phyloP scores from a whole-genome alignment of 2,329 filamentous ascomycete genomes.

The Fusarium annulatum region DNA sequence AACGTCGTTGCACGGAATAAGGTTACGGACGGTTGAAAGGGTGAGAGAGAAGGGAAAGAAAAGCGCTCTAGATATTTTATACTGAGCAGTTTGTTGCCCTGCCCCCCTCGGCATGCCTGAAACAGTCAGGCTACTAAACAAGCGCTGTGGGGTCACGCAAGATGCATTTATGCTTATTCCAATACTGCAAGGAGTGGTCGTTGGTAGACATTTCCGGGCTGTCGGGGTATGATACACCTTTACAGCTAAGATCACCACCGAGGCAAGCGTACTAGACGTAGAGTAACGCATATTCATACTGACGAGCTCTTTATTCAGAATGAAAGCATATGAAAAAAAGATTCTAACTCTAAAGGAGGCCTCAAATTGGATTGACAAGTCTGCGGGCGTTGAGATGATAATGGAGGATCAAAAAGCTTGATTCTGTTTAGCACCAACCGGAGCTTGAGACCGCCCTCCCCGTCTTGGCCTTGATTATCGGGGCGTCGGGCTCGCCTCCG shows the following conservation, averaged over 20 bases:
- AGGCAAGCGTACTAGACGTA: not conserved
- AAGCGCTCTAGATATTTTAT: not conserved
- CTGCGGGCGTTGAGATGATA: not conserved
- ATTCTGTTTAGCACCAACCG: not conserved
- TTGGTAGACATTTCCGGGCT: not conserved
- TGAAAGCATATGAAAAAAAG: accelerated
- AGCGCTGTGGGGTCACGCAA: not conserved
- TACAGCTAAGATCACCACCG: not conserved
- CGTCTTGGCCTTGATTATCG: not conserved
- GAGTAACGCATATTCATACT: not conserved
- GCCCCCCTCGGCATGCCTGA: not conserved
- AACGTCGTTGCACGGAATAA: not conserved
- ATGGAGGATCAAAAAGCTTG: not conserved
- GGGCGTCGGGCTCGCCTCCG: not conserved
- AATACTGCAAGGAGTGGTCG: no score
- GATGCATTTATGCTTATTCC: not conserved
- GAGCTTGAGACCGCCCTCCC: not conserved
- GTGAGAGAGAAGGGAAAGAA: not conserved
- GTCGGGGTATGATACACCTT: not conserved
- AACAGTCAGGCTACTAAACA: not conserved
- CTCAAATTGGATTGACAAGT: not conserved
- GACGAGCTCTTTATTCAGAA: not conserved
- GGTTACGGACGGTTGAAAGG: not conserved
- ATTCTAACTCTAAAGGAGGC: not conserved
- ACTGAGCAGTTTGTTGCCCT: not conserved